Evolutionary conservation across 495 filamentous ascomycete genomes (phyloP), one percentile per base, ranked within the genome.

Genomic region (Xylaria palmicola): DNA sequence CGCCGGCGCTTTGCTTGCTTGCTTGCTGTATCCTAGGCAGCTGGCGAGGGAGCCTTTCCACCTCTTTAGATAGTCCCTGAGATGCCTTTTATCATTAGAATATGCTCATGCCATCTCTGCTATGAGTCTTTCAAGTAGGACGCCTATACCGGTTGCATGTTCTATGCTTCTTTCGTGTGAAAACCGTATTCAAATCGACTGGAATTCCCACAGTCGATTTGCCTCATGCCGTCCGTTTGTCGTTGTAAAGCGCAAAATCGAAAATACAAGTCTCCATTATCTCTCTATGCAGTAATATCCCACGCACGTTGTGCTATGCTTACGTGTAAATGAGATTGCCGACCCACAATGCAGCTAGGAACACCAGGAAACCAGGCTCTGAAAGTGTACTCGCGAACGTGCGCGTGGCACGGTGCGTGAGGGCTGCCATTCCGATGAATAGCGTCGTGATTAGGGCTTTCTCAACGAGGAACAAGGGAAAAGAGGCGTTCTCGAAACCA

Each of bases 401-500:
- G 27, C 43, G 45, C 2, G 68, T 71, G 15, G 59, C 55, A 7
- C 40, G 19, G 4, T 63, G 62, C 30, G 56, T 43, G 9, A 55
- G n/a, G 8, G 45, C 54, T 22, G 67, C 62, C 15, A 68, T 26
- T 24, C 57, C 53, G 13, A 65, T 7, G 32, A 72, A 71, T 1
- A 56, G 27, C 4, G 50, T 9, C 0, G 65, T 64, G 6, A 72
- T 55, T 32, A 72, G 8, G 29, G 41, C 62, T 26, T 58, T 56
- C 60, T 68, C 68, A 26, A 56, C 13, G n/a, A 57, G 24, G 32
- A 55, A 53, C 6, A 61, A 20, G 19, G 59, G 59, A 22, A 63
- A 45, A 1, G 63, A 59, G 57, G 48, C 63, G 9, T 36, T 41
- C 36, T 45, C 68, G 39, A 76, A 78, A 6, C 81, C 56, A 12